A percentile compares a stretch with the other conserved stretches of the same genome.
Conservation (phyloP, 2,329 filamentous ascomycete species). For the Pseudogymnoascus sp. region DNA sequence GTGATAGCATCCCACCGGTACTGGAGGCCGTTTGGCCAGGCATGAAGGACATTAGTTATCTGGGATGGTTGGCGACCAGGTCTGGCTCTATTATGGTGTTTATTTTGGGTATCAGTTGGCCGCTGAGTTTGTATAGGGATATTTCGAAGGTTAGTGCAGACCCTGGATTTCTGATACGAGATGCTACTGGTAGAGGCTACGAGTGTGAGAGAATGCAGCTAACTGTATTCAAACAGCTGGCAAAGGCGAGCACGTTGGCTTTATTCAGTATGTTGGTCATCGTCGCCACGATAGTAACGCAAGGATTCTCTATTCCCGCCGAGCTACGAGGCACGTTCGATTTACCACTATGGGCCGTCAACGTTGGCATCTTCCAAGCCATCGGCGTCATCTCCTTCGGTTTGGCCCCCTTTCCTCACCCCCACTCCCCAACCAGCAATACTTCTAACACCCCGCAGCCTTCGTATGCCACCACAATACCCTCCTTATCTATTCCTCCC, state of each 20-base stretch:
- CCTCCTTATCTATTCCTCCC: constrained; percentile 90
- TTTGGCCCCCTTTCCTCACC: constrained; percentile 34
- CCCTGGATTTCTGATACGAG: not conserved
- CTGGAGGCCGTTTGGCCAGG: constrained; percentile 73
- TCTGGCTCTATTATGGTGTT: constrained; percentile 82
- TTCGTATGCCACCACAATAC: constrained; percentile 86
- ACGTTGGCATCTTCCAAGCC: constrained; percentile 84
- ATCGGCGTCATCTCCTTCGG: constrained; percentile 98
- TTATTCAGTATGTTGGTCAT: constrained; percentile 91
- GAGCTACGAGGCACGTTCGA: constrained; percentile 65
- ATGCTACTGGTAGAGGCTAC: not conserved
- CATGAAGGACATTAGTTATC: constrained; percentile 60
- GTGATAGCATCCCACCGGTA: constrained; percentile 91
- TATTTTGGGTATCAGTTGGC: constrained; percentile 77
- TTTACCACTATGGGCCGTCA: constrained; percentile 65
- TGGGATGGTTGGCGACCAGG: constrained; percentile 76
- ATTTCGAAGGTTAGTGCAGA: constrained; percentile 72
- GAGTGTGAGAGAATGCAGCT: constrained; percentile 11
- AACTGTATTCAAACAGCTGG: constrained; percentile 50
- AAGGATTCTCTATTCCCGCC: constrained; percentile 66
- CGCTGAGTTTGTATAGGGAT: constrained; percentile 86
- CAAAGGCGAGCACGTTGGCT: constrained; percentile 90
- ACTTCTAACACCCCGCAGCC: constrained; percentile 34
- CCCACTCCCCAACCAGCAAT: not conserved
- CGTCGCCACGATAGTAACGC: constrained; percentile 75